Evolutionary conservation across 768 basidiomycete species (phyloP).

Genomic region (Phaeolepiota aurea): DNA sequence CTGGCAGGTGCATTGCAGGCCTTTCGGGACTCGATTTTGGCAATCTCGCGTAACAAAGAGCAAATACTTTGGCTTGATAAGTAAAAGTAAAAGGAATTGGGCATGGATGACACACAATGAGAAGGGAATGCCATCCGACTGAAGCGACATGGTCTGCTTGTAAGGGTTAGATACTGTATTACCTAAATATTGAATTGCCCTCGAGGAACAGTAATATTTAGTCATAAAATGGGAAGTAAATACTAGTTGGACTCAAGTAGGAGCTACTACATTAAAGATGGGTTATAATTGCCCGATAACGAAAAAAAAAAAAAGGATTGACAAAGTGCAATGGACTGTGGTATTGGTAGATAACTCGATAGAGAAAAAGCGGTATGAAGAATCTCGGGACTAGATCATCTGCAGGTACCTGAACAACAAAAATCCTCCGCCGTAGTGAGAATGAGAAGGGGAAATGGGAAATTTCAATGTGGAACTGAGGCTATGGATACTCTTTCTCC

Average conservation of each 20-base stretch:
- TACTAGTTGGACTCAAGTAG: no score
- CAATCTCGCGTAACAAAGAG: constrained; percentile 40
- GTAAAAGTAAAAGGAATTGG: not conserved
- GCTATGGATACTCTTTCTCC: constrained; percentile 47
- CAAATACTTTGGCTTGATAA: constrained; percentile 31
- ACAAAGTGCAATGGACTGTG: not conserved
- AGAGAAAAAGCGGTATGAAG: not conserved
- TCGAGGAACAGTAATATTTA: no score
- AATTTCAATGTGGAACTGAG: not conserved
- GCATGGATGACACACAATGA: constrained; percentile 14
- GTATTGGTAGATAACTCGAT: not conserved
- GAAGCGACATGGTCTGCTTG: no score
- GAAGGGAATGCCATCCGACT: constrained; percentile 18
- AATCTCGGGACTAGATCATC: no score
- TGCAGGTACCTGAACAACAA: no score
- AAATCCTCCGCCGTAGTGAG: no score
- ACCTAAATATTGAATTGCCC: no score
- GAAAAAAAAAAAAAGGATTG: not conserved
- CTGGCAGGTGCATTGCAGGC: constrained; percentile 6
- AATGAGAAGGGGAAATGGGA: no score
- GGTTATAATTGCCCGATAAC: not conserved
- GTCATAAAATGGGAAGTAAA: no score
- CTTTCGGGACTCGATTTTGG: constrained; percentile 21
- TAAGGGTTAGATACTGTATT: no score
- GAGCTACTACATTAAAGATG: no score